Conservation (phyloP, 176 grass and related monocot genomes). For the Alloteropsis semialata region DNA sequence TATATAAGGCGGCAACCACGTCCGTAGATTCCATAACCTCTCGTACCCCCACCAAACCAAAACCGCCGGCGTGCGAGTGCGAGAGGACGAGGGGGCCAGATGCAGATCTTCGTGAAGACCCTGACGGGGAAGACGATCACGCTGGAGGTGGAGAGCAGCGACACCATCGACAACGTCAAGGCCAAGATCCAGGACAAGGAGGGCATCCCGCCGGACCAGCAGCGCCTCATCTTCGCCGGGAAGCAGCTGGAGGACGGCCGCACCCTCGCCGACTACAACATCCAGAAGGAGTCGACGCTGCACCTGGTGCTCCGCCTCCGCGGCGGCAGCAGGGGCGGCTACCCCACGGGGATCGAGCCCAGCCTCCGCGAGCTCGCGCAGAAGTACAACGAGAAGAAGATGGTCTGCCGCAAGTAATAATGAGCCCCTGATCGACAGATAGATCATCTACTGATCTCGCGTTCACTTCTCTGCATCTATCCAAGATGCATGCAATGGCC, state of each 20-base stretch:
- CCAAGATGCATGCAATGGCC: not conserved
- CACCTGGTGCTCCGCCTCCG: slow-evolving; percentile 65
- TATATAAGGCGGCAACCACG: not conserved
- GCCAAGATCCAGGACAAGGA: slow-evolving; percentile 63
- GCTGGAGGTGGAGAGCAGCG: slow-evolving; percentile 77
- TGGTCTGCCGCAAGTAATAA: slow-evolving; percentile 11
- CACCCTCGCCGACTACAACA: slow-evolving; percentile 72
- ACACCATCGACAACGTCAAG: slow-evolving; percentile 74
- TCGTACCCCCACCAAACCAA: not conserved
- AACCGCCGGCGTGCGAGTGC: not conserved
- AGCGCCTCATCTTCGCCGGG: slow-evolving; percentile 65
- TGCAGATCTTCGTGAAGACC: slow-evolving; percentile 73
- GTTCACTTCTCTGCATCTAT: not conserved
- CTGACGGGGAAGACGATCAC: slow-evolving; percentile 75
- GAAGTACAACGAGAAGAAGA: slow-evolving; percentile 18
- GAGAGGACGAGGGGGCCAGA: not conserved
- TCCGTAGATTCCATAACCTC: not conserved
- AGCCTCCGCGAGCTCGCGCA: slow-evolving; percentile 14
- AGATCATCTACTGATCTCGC: not conserved
- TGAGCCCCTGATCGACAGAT: not conserved
- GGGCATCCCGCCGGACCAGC: slow-evolving; percentile 29
- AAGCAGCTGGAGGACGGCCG: slow-evolving; percentile 72
- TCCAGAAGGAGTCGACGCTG: slow-evolving; percentile 69
- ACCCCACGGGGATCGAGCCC: not conserved
- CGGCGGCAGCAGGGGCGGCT: slow-evolving; percentile 12